Percentiles rank a stretch among this genome's conserved stretches.
Conservation (phyloP, 306 rosid genomes). For the Cucurbita ficifolia region DNA sequence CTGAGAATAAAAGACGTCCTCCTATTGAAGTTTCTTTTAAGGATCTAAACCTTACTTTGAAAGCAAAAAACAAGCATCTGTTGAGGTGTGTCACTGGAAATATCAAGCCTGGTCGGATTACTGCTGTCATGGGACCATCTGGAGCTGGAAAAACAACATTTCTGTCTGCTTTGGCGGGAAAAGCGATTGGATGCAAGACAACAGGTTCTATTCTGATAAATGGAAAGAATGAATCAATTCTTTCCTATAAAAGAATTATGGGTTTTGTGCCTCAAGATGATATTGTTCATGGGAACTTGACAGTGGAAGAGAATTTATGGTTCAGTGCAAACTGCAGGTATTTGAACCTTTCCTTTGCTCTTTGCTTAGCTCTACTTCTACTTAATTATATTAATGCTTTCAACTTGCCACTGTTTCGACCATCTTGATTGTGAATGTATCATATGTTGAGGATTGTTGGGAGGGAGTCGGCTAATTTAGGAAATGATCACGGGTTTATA, state of each 20-base stretch:
- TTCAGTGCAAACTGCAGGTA: constrained; percentile 97
- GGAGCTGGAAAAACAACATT: constrained; percentile 97
- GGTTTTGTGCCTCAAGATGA: constrained; percentile 99
- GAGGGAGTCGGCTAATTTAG: no score
- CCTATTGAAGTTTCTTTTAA: constrained; percentile 79
- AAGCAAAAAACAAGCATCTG: constrained; percentile 58
- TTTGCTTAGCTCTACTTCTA: constrained; percentile 15
- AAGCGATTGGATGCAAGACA: constrained; percentile 58
- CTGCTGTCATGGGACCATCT: constrained; percentile 97
- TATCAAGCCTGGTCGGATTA: constrained; percentile 83
- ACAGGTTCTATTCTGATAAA: constrained; percentile 71
- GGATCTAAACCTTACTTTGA: constrained; percentile 71
- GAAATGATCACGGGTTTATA: no score
- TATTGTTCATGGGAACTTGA: constrained; percentile 85
- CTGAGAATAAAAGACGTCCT: constrained; percentile 46
- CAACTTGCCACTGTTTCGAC: neutral
- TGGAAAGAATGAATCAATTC: constrained; percentile 67
- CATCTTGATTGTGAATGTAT: neutral
- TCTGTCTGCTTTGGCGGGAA: constrained; percentile 90
- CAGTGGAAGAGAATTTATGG: constrained; percentile 98
- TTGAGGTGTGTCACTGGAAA: constrained; percentile 76
- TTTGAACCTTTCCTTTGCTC: constrained; percentile 9
- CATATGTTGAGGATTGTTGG: no score
- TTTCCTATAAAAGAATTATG: constrained; percentile 69
- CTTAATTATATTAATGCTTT: constrained; percentile 3